These are phyloP conservation scores for Blastobotrys serpentis DNA, from an alignment of 1,139 yeast species.

Conservation along the genomic window DNA sequence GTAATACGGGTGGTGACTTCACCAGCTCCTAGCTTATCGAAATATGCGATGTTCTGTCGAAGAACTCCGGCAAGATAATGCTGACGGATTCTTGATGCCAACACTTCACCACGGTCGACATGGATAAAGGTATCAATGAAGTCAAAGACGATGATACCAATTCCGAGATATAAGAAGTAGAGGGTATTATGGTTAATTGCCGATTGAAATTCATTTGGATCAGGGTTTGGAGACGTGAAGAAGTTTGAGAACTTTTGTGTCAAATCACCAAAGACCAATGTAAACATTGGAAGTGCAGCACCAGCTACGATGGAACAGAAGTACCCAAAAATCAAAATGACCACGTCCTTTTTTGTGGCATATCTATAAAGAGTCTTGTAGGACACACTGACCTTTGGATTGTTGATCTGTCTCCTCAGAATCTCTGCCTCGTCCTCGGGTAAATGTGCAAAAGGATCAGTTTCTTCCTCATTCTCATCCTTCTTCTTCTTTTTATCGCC, in stretches of 20 bases:
- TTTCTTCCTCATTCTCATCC: conserved; percentile 9
- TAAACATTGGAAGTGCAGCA: conserved; percentile 43
- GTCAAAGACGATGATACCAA: conserved; percentile 39
- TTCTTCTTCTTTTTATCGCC: neutral
- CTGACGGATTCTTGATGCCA: conserved; percentile 44
- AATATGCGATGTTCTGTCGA: conserved; percentile 47
- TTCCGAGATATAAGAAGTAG: conserved; percentile 42
- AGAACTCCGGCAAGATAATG: conserved; percentile 41
- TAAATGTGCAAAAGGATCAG: conserved; percentile 31
- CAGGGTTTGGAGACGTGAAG: conserved; percentile 31
- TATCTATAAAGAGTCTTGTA: conserved; percentile 39
- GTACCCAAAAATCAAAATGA: conserved; percentile 33
- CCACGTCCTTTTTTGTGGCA: conserved; percentile 36
- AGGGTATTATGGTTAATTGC: conserved; percentile 38
- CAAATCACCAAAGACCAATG: conserved; percentile 42
- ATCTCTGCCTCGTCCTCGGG: conserved; percentile 37
- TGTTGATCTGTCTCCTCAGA: conserved; percentile 36
- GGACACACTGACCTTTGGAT: conserved; percentile 29
- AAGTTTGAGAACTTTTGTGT: conserved; percentile 41
- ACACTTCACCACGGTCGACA: conserved; percentile 44
- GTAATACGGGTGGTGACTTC: conserved; percentile 47
- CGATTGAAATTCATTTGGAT: conserved; percentile 35
- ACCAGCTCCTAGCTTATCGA: conserved; percentile 47
- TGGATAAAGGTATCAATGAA: conserved; percentile 38
- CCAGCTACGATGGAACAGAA: conserved; percentile 39